Base-by-base conservation (phyloP, 148 eudicot species). In the Selenicereus undatus region DNA sequence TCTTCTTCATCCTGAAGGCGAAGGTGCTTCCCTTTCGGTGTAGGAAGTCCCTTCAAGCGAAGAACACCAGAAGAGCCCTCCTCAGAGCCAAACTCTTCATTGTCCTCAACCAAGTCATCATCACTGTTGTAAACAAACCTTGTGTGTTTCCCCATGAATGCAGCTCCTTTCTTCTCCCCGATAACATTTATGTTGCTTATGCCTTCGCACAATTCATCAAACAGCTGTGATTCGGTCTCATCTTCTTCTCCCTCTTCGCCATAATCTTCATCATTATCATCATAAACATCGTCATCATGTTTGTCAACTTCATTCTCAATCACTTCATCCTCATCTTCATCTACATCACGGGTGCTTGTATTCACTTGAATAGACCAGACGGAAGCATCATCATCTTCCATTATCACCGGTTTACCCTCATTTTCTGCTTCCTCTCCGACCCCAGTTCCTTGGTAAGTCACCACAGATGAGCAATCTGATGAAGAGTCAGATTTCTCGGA, bases 281-380 rank as follows among this genome's bases (percentile, higher is more conserved):
- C 83, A 22, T 80, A 29, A 1, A 35, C 75, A 3, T 78, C 80
- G 0, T 70, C 81, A 58, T 80, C 90, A 36, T 29, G 72, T 26
- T 27, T 78, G 7, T 83, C 79, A 22, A 65, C 87, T 11, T 68
- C 84, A 51, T 81, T 60, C 16, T 81, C 80, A 5, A 79, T 82
- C 16, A 79, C 86, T n/a, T 83, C 83, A 13, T 84, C 89, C 24
- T 89, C 91, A 0, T 81, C 84, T 8, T 90, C 91, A 13, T 89
- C 89, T 16, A 87, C 87, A 16, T 83, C 91, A 71, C 79, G 85
- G 35, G 81, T 84, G 81, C 97, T 93, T 24, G 90, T 93, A 87
- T 95, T 93, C 60, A 87, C 97, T 82, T 90, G 92, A 76, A 93
- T 81, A 17, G 98, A 91, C 96, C 97, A 91, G 22, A 90, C 73